Evolutionary conservation across 345 rosid species (phyloP), one percentile per base, ranked within the genome.

Genomic region (Aethionema arabicum): DNA sequence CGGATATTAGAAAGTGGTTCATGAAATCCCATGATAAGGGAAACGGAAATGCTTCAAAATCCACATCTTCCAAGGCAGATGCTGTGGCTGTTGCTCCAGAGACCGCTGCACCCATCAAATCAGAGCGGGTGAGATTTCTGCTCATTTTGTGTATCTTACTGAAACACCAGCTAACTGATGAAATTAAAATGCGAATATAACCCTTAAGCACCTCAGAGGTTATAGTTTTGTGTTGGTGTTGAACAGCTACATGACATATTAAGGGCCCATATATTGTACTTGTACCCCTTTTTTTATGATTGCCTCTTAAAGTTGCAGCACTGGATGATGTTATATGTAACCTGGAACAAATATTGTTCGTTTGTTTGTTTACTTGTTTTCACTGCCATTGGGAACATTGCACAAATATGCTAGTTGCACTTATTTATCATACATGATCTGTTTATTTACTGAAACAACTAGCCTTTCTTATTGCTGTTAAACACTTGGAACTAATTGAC

Each of bases 1-100:
- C 91, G 12, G 99, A 87, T 79, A 93, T 93, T 69, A 79, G 99
- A 76, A 93, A 90, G 72, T 93, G 99, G 99, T 83, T 93, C 37
- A 75, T 90, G 92, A 93, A 90, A 83, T 73, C 99, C 0, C 99
- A 93, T 66, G 84, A 80, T n/a, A 89, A 84, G 67, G 84, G 80
- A 46, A 83, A 74, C 61, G 85, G 67, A 42, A 69, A 13, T 71
- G 77, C 79, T 12, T 56, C 78, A 4, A 77, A 68, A 68, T 60
- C 70, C 12, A 75, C 68, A 11, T 67, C 75, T 41, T 32, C 85
- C 40, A 70, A 77, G 60, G 14, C 74, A 7, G 81, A 69, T 50
- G 58, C 46, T 73, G 74, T 66, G 11, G 56, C 63, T 3, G 75
- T 61, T 73, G 68, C 69, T 45, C 71, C 66, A 38, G 75, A 77